Base-by-base conservation (phyloP, 805 yeast species). In the Wickerhamomyces mucosus region DNA sequence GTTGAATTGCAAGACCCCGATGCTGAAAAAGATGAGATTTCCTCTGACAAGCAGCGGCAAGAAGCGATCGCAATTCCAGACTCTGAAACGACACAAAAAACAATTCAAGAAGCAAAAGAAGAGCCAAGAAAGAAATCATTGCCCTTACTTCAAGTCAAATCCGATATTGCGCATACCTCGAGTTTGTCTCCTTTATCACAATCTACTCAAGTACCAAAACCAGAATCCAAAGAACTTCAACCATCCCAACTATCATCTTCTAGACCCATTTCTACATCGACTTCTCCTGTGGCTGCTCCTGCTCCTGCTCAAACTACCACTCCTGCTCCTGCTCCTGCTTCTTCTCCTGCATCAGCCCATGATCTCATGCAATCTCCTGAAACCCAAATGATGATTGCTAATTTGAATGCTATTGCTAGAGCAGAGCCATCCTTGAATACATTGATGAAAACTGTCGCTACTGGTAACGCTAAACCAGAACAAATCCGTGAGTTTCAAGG, bases 371-470 rank as follows among this genome's bases (percentile, higher is more conserved):
- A 65, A 40, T 62, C 79, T 5, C 71, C 74, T 2, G 81, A 75
- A 31, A 79, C 81, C 46, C 78, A 79, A 26, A 72, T 79, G 39
- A 84, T 89, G 82, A 85, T 89, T 43, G 75, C 81, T 4, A 82
- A 85, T 44, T 66, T 89, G 47, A 88, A 88, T 47, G 65, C 79
- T 1, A 75, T 89, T 56, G 96, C 96, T 0, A 68, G 79, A 25
- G 63, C 66, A 5, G 94, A 86, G 46, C 65, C 73, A 1, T 66
- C 75, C 5, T 56, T 89, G 30, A 79, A 75, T 40, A 56, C 67
- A 1, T 58, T 89, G 32, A 86, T 89, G 96, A 75, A 78, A 39
- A 69, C 67, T 5, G 96, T 89, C 3, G 96, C 97, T 0, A 69
- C 78, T 34, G 95, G 95, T 5, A 66, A 63, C 16, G 95, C 96